Evolutionary conservation across 305 asterid genomes (phyloP).

Genomic region (Fraxinus angustifolia): DNA sequence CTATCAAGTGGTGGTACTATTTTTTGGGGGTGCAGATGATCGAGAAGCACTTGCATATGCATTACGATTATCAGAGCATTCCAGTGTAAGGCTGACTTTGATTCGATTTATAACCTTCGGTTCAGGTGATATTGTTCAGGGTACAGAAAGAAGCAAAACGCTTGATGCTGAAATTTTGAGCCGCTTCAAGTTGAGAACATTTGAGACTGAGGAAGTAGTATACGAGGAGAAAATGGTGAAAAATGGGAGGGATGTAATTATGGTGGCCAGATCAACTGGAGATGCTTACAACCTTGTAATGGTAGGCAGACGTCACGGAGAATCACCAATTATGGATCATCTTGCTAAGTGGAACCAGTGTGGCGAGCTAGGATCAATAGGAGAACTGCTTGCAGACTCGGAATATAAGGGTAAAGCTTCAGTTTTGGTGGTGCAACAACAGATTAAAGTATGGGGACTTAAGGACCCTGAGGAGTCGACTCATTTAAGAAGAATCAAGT

Average conservation of each 20-base stretch:
- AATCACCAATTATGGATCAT: conserved; percentile 40
- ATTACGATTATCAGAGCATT: conserved; percentile 37
- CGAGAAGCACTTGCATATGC: conserved; percentile 66
- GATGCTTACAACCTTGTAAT: conserved; percentile 41
- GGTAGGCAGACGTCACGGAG: conserved; percentile 57
- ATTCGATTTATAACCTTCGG: conserved; percentile 29
- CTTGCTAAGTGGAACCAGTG: conserved; percentile 38
- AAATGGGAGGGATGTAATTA: conserved; percentile 43
- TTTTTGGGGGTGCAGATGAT: conserved; percentile 64
- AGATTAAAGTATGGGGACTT: conserved; percentile 63
- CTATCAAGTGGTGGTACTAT: conserved; percentile 40
- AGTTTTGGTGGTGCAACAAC: conserved; percentile 62
- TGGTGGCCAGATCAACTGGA: conserved; percentile 36
- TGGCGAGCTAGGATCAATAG: conserved; percentile 56
- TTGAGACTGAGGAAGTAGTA: conserved; percentile 17
- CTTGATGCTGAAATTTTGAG: conserved; percentile 47
- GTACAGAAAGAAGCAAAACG: conserved; percentile 52
- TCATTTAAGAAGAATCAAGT: conserved; percentile 53
- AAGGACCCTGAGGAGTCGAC: conserved; percentile 66
- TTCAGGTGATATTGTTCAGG: conserved; percentile 36
- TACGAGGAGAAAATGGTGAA: conserved; percentile 42
- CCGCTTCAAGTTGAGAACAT: conserved; percentile 32
- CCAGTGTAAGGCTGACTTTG: conserved; percentile 35
- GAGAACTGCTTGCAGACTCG: conserved; percentile 47
- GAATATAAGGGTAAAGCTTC: conserved; percentile 43